These are phyloP conservation scores for Sporisorium graminicola DNA, from an alignment of 1,284 basidiomycete species.

Conservation along the genomic window DNA sequence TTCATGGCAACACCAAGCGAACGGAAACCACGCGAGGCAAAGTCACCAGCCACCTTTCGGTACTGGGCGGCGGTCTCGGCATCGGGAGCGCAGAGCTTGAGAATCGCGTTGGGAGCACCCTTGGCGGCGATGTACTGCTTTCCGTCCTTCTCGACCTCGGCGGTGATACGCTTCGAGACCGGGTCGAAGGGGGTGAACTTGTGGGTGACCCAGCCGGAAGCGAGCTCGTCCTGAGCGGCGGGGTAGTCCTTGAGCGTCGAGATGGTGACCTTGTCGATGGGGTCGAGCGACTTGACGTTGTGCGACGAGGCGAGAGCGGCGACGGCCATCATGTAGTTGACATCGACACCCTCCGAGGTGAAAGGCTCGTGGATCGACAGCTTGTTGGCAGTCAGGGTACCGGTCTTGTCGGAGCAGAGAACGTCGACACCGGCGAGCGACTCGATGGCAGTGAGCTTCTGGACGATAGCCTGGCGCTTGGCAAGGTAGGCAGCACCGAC, in stretches of 20 bases:
- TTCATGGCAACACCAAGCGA: conserved; percentile 74
- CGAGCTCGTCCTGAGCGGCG: conserved; percentile 73
- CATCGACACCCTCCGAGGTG: conserved; percentile 72
- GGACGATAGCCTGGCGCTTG: conserved; percentile 75
- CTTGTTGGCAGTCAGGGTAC: conserved; percentile 75
- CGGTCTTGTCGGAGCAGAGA: conserved; percentile 76
- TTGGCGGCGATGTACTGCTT: conserved; percentile 74
- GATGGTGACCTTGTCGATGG: conserved; percentile 75
- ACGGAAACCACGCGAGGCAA: conserved; percentile 74
- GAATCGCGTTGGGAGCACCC: conserved; percentile 75
- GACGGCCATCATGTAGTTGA: conserved; percentile 73
- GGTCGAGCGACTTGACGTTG: conserved; percentile 74
- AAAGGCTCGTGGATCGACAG: conserved; percentile 74
- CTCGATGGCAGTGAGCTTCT: conserved; percentile 76
- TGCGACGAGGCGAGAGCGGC: conserved; percentile 75
- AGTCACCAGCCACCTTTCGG: conserved; percentile 71
- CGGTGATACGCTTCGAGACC: conserved; percentile 75
- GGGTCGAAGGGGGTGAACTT: conserved; percentile 75
- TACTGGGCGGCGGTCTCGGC: conserved; percentile 71
- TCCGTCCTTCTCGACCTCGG: conserved; percentile 74
- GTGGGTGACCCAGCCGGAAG: conserved; percentile 73
- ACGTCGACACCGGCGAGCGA: conserved; percentile 75
- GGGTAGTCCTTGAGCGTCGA: conserved; percentile 74
- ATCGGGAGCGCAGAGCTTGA: conserved; percentile 73
- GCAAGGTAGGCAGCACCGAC: conserved; percentile 76